Evolutionary conservation across 2,329 filamentous ascomycete species (phyloP).

Genomic region (Dactylellina leptospora): DNA sequence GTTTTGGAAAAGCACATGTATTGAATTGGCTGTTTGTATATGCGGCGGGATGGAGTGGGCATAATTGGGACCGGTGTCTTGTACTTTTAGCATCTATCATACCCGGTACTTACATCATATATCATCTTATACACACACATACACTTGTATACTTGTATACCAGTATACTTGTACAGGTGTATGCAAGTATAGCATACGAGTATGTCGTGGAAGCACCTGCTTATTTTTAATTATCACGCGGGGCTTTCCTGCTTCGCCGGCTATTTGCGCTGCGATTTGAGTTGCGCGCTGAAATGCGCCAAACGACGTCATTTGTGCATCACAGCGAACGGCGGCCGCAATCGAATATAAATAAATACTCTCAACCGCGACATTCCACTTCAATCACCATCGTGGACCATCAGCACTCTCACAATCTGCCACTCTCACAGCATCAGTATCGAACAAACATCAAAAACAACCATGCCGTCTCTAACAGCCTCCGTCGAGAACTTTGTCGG

Average conservation of each 20-base stretch:
- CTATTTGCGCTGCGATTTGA: too few relatives aligned
- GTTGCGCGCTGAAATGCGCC: too few relatives aligned
- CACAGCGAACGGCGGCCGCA: slow-evolving; percentile 12
- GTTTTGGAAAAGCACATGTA: slow-evolving; percentile 11
- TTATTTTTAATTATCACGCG: neutral
- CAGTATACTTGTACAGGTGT: too few relatives aligned
- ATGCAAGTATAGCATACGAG: too few relatives aligned
- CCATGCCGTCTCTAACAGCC: slow-evolving; percentile 32
- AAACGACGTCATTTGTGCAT: slow-evolving; percentile 45
- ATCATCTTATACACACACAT: neutral
- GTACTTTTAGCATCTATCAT: slow-evolving; percentile 6
- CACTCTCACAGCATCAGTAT: neutral
- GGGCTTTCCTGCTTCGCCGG: too few relatives aligned
- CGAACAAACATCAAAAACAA: slow-evolving; percentile 6
- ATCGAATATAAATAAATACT: neutral
- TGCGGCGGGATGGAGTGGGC: slow-evolving; percentile 27
- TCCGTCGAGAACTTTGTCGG: slow-evolving; percentile 44
- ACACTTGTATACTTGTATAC: too few relatives aligned
- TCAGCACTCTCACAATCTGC: too few relatives aligned
- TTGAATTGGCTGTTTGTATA: slow-evolving; percentile 33
- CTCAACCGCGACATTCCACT: too few relatives aligned
- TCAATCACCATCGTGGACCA: too few relatives aligned
- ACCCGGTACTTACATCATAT: too few relatives aligned
- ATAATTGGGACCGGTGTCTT: slow-evolving; percentile 18
- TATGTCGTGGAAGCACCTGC: too few relatives aligned